Evolutionary conservation across 768 basidiomycete species (phyloP).

Genomic region (Rhodosporidiobolus odoratus): DNA sequence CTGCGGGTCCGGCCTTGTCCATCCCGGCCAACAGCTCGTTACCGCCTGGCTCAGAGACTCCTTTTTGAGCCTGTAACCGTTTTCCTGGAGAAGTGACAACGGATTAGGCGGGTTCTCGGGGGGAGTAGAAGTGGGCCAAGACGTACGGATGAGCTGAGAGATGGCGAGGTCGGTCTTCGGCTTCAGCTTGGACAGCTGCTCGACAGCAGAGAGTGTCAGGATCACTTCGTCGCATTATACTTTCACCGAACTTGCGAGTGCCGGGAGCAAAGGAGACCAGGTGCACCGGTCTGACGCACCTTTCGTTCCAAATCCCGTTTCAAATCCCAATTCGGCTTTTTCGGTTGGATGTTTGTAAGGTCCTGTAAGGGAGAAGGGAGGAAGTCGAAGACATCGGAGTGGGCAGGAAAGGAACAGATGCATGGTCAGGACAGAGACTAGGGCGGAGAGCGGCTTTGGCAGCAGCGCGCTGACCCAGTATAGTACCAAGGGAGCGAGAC

Average conservation of each 20-base stretch:
- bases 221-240: no score
- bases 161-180: constrained; percentile 86
- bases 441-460: neutral
- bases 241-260: accelerated
- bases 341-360: constrained; percentile 61
- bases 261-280: neutral
- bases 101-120: neutral
- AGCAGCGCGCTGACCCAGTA: neutral
- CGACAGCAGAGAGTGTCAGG: neutral
- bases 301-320: constrained; percentile 70
- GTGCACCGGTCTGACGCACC: constrained; percentile 44
- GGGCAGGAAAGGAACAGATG: neutral
- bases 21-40: constrained; percentile 28
- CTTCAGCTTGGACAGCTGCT: constrained; percentile 59
- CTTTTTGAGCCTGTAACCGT: constrained; percentile 33
- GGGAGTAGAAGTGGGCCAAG: neutral
- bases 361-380: constrained; percentile 43
- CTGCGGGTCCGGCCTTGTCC: constrained; percentile 16
- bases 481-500: constrained; percentile 41
- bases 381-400: neutral
- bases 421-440: neutral
- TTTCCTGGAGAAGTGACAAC: constrained; percentile 14
- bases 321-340: constrained; percentile 65
- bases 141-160: constrained; percentile 84
- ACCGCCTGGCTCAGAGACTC: constrained; percentile 12